Conservation (phyloP, 1,284 basidiomycete species). For the Lignosus rhinocerotis region DNA sequence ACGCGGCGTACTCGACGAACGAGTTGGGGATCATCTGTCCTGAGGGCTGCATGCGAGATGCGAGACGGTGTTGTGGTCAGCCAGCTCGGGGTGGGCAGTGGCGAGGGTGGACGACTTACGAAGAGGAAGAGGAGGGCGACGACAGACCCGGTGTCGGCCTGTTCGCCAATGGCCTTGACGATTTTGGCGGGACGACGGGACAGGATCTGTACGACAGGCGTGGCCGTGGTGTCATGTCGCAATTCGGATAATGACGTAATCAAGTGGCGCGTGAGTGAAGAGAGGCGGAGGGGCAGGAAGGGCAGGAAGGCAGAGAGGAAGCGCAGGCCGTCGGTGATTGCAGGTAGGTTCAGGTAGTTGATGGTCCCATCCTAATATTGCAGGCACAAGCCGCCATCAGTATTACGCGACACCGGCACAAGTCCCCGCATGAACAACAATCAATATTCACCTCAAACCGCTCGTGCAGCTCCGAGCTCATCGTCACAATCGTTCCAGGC, state of each 20-base stretch:
- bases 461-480: constrained; percentile 60
- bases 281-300: constrained; percentile 72
- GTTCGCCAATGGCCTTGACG: constrained; percentile 60
- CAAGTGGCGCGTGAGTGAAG: constrained; percentile 57
- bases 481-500: constrained; percentile 66
- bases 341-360: constrained; percentile 74
- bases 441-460: constrained; percentile 63
- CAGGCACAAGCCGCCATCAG: background rate
- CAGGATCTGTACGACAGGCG: constrained; percentile 64
- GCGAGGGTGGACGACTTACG: constrained; percentile 41
- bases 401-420: background rate
- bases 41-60: constrained; percentile 44
- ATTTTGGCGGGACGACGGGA: constrained; percentile 52
- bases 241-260: constrained; percentile 53
- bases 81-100: constrained; percentile 3
- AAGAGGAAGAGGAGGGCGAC: constrained; percentile 64
- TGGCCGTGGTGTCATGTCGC: constrained; percentile 56
- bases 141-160: constrained; percentile 65
- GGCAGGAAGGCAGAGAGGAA: constrained; percentile 76
- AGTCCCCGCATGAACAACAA: too few species aligned
- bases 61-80: too few species aligned
- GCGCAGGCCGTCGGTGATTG: constrained; percentile 72
- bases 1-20: constrained; percentile 69
- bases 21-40: constrained; percentile 69
- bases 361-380: constrained; percentile 81